These are phyloP conservation scores for Vitis vinifera DNA, from an alignment of 164 flowering plant genomes.

Conservation along the genomic window ASM3070453v1 NC_081807.1:1376001-1376500, in stretches of 20 bases:
- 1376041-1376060: constrained; percentile 26
- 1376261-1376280: background rate
- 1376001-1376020: background rate
- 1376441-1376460: constrained; percentile 30
- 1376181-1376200: constrained; percentile 46
- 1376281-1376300: too few species aligned
- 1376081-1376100: constrained; percentile 40
- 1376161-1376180: constrained; percentile 40
- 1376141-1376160: constrained; percentile 32
- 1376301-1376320: too few species aligned
- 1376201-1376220: constrained; percentile 31
- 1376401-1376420: constrained; percentile 42
- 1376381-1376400: constrained; percentile 20
- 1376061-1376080: constrained; percentile 38
- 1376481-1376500: constrained; percentile 20
- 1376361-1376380: background rate
- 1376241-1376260: constrained; percentile 20
- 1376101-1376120: constrained; percentile 32
- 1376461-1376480: constrained; percentile 29
- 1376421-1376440: constrained; percentile 33
- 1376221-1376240: constrained; percentile 27
- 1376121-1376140: constrained; percentile 37
- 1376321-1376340: too few species aligned
- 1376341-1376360: too few species aligned
- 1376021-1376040: constrained; percentile 29